Conservation (phyloP, 805 yeast species). For the Nakazawaea molendinolei region DNA sequence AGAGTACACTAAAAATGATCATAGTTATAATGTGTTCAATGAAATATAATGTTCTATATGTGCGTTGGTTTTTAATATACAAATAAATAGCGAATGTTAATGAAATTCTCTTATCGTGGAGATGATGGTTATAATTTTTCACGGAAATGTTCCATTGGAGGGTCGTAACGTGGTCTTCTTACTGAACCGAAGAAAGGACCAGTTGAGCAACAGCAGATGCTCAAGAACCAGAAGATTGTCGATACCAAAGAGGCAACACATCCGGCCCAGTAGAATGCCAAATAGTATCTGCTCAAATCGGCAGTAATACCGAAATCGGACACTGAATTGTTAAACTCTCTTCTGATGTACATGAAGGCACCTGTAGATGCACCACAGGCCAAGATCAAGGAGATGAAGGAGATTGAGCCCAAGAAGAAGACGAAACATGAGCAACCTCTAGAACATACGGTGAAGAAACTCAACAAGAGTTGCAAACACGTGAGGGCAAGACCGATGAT, state of each 20-base stretch:
- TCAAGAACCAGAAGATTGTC: slow-evolving; percentile 14
- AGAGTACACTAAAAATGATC: too few species aligned
- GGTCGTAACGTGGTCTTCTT: not conserved
- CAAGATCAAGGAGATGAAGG: slow-evolving; percentile 30
- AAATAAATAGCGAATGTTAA: not conserved
- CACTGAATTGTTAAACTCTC: slow-evolving; percentile 42
- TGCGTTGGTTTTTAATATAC: too few species aligned
- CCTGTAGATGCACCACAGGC: slow-evolving; percentile 60
- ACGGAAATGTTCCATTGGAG: not conserved
- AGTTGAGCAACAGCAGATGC: slow-evolving; percentile 11
- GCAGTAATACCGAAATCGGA: slow-evolving; percentile 50
- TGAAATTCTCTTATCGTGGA: not conserved
- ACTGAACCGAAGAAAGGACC: not conserved
- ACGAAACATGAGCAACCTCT: slow-evolving; percentile 39
- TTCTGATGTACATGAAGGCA: slow-evolving; percentile 40
- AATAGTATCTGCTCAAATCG: slow-evolving; percentile 24
- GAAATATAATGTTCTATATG: too few species aligned
- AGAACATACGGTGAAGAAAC: slow-evolving; percentile 39
- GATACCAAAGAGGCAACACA: slow-evolving; percentile 14
- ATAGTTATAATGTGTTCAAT: too few species aligned
- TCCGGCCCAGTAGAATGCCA: slow-evolving; percentile 23
- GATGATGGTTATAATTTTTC: slow-evolving; percentile 4
- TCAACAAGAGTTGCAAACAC: slow-evolving; percentile 34
- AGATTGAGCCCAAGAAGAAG: slow-evolving; percentile 35
- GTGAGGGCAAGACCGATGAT: slow-evolving; percentile 40